These are phyloP conservation scores for Triticum urartu DNA, from an alignment of 176 grass and related monocot genomes.

Conservation along the genomic window DNA sequence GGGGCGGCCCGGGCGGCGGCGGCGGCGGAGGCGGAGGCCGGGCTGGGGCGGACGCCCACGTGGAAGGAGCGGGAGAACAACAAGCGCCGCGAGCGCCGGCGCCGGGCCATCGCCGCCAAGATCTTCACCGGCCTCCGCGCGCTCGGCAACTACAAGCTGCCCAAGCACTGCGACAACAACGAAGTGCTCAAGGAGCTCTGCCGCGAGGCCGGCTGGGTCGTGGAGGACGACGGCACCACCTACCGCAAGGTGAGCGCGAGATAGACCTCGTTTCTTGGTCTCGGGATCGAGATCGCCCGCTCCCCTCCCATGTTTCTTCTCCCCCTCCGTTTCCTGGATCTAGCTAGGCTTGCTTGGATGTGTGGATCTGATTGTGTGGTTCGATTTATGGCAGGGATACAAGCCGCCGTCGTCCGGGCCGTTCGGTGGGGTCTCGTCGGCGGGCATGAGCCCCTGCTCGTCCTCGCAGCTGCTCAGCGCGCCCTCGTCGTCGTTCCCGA, in stretches of 20 bases:
- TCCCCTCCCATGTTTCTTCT: not conserved
- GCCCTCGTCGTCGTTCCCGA: slow-evolving; percentile 66
- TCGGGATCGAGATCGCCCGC: not conserved
- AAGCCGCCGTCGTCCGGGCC: slow-evolving; percentile 42
- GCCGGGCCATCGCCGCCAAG: slow-evolving; percentile 92
- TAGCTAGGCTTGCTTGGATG: not conserved
- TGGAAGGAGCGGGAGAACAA: slow-evolving; percentile 99
- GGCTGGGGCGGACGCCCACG: slow-evolving; percentile 61
- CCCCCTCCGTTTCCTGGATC: not conserved
- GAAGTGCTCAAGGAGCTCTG: slow-evolving; percentile 97
- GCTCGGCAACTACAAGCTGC: slow-evolving; percentile 85
- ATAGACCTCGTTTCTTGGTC: not conserved
- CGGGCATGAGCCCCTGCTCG: slow-evolving; percentile 73
- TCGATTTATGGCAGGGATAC: slow-evolving; percentile 51
- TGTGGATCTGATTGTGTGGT: not conserved
- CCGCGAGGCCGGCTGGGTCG: slow-evolving; percentile 85
- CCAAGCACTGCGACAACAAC: slow-evolving; percentile 99
- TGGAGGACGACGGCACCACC: slow-evolving; percentile 95
- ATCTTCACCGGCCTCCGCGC: slow-evolving; percentile 84
- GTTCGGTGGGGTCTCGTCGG: slow-evolving; percentile 21
- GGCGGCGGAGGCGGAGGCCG: slow-evolving; percentile 39
- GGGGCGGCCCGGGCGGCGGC: slow-evolving; percentile 27
- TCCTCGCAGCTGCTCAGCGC: slow-evolving; percentile 79
- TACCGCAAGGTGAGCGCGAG: slow-evolving; percentile 59
- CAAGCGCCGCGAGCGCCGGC: slow-evolving; percentile 78